A percentile compares a stretch with the other conserved stretches of the same genome.
phyloP scores from a whole-genome alignment of 345 rosid species.

The Draba incana region DNA sequence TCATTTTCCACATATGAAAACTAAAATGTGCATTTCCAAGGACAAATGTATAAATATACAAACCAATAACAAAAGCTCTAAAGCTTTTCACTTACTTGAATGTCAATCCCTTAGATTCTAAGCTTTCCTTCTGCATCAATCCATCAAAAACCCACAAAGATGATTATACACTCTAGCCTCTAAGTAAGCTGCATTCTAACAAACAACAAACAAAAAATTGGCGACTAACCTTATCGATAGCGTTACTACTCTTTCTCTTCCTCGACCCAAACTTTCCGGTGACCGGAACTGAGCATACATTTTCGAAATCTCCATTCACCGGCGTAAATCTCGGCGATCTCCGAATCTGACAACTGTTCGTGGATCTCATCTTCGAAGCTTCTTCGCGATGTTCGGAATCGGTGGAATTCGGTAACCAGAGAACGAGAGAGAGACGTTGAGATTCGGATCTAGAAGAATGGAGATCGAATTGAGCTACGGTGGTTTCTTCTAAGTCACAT shows the following conservation, averaged over 20 bases:
- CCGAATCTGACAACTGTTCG: conserved; percentile 21
- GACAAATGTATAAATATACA: no score
- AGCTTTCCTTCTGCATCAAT: conserved; percentile 41
- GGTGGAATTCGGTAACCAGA: conserved; percentile 14
- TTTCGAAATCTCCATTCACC: not conserved
- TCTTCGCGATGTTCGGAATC: not conserved
- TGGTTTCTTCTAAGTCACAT: conserved; percentile 21
- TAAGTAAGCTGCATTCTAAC: conserved; percentile 20
- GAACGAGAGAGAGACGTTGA: conserved; percentile 25
- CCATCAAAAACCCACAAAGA: not conserved
- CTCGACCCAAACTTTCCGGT: conserved; percentile 8
- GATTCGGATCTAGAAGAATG: conserved; percentile 26
- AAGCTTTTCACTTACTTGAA: conserved; percentile 45
- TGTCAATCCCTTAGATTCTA: conserved; percentile 18
- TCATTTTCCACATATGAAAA: not conserved
- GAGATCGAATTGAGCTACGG: not conserved
- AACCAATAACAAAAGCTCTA: not conserved
- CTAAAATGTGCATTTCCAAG: no score
- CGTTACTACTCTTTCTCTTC: conserved; percentile 7
- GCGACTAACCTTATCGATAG: conserved; percentile 18
- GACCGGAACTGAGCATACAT: conserved; percentile 28
- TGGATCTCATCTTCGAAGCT: conserved; percentile 29
- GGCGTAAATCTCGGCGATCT: conserved; percentile 36
- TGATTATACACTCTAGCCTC: not conserved
- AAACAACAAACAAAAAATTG: not conserved